Percentiles rank a stretch among this genome's conserved stretches.
These are phyloP conservation scores for Fusarium staphyleae DNA, from an alignment of 2,329 filamentous ascomycete genomes.

Conservation along the genomic window DNA sequence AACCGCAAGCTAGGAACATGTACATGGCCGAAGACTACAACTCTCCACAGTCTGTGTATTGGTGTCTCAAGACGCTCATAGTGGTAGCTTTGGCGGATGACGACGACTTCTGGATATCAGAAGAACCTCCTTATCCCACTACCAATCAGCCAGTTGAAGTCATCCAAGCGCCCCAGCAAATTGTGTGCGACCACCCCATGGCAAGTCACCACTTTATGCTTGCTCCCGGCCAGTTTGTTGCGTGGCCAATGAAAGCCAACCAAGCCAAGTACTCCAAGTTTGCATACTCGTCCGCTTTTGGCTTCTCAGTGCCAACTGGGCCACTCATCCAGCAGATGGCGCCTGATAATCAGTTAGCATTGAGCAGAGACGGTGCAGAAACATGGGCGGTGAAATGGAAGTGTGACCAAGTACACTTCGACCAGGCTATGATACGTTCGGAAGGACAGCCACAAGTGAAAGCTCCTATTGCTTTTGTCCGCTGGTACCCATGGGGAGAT, in stretches of 20 bases:
- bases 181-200: constrained; percentile 49
- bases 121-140: constrained; percentile 45
- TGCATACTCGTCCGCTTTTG: constrained; percentile 57
- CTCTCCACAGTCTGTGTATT: constrained; percentile 63
- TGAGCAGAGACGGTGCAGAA: constrained; percentile 45
- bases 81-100: constrained; percentile 46
- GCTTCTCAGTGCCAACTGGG: constrained; percentile 53
- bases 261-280: constrained; percentile 58
- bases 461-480: constrained; percentile 3
- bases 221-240: constrained; percentile 50
- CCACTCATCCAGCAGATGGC: constrained; percentile 45
- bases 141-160: neutral
- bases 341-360: constrained; percentile 42
- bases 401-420: constrained; percentile 8
- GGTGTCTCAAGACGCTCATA: constrained; percentile 60
- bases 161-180: constrained; percentile 49
- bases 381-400: constrained; percentile 45
- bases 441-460: accelerated
- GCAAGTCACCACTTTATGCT: constrained; percentile 53
- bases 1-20: constrained; percentile 51
- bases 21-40: constrained; percentile 65
- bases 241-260: constrained; percentile 48
- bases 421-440: neutral
- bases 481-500: constrained; percentile 42
- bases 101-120: constrained; percentile 54